These are phyloP conservation scores for Silene latifolia DNA, from an alignment of 148 eudicot species.

Conservation along the genomic window DNA sequence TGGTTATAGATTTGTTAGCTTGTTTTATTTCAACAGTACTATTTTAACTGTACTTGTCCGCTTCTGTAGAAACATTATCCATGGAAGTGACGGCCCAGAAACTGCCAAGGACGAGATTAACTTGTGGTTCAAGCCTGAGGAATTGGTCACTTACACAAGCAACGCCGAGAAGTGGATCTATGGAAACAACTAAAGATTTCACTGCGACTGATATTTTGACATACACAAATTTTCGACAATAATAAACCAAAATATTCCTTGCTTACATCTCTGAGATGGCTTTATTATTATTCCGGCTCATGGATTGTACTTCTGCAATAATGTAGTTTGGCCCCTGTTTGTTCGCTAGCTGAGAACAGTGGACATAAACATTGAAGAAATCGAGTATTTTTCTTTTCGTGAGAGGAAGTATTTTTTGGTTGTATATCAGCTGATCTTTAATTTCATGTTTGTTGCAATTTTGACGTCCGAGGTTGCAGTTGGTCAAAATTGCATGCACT, in stretches of 20 bases:
- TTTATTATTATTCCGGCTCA: neutral
- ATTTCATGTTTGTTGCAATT: neutral
- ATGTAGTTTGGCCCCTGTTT: slow-evolving; percentile 21
- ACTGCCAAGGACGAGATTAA: slow-evolving; percentile 91
- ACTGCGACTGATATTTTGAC: slow-evolving; percentile 3
- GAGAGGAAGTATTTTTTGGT: slow-evolving; percentile 7
- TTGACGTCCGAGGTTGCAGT: neutral
- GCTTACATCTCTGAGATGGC: slow-evolving; percentile 9
- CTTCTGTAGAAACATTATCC: slow-evolving; percentile 71
- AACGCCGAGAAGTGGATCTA: slow-evolving; percentile 91
- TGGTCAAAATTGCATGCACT: too few species aligned
- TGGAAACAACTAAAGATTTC: slow-evolving; percentile 52
- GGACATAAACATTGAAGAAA: neutral
- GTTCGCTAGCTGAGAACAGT: slow-evolving; percentile 15
- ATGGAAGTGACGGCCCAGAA: slow-evolving; percentile 98
- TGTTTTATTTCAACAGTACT: neutral
- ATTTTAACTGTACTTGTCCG: neutral
- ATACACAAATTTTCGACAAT: slow-evolving; percentile 18
- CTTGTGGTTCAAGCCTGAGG: slow-evolving; percentile 94
- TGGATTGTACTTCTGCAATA: slow-evolving; percentile 14
- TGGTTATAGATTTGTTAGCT: neutral
- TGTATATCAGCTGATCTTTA: neutral
- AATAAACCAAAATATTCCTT: slow-evolving; percentile 20
- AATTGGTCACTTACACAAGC: slow-evolving; percentile 72
- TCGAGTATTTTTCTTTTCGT: neutral